phyloP scores from a whole-genome alignment of 2,329 filamentous ascomycete genomes.

The Phialocephala sp. region DNA sequence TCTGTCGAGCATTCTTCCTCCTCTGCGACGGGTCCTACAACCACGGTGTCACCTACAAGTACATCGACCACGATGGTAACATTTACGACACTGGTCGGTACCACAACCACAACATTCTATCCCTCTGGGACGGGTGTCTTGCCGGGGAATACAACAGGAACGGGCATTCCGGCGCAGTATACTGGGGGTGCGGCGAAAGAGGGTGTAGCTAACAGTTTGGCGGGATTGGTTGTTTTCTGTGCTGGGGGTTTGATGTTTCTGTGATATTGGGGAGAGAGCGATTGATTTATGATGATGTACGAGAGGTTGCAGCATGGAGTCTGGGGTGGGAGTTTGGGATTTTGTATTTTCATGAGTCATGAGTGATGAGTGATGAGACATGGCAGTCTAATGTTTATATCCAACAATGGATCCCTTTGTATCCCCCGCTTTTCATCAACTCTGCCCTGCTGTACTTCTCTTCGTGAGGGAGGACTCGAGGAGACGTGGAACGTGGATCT shows the following conservation, averaged over 20 bases:
- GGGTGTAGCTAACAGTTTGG: slow-evolving; percentile 9
- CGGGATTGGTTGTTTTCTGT: slow-evolving; percentile 21
- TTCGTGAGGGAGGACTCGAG: neutral
- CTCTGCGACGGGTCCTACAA: neutral
- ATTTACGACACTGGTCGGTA: neutral
- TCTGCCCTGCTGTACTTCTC: neutral
- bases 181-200: slow-evolving; percentile 21
- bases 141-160: slow-evolving; percentile 11
- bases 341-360: slow-evolving; percentile 10
- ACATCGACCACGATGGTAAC: neutral
- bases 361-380: slow-evolving; percentile 12
- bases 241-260: slow-evolving; percentile 10
- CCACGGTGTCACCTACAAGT: neutral
- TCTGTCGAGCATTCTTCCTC: neutral
- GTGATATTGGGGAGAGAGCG: slow-evolving; percentile 15
- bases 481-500: neutral
- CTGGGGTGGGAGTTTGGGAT: slow-evolving; percentile 10
- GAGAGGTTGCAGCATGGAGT: slow-evolving; percentile 14
- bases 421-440: neutral
- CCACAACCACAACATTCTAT: neutral
- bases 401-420: neutral
- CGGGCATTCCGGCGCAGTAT: slow-evolving; percentile 14
- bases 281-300: slow-evolving; percentile 1
- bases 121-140: neutral
- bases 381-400: slow-evolving; percentile 11